Conservation (phyloP, 1,284 basidiomycete genomes). For the Tilletia indica region DNA sequence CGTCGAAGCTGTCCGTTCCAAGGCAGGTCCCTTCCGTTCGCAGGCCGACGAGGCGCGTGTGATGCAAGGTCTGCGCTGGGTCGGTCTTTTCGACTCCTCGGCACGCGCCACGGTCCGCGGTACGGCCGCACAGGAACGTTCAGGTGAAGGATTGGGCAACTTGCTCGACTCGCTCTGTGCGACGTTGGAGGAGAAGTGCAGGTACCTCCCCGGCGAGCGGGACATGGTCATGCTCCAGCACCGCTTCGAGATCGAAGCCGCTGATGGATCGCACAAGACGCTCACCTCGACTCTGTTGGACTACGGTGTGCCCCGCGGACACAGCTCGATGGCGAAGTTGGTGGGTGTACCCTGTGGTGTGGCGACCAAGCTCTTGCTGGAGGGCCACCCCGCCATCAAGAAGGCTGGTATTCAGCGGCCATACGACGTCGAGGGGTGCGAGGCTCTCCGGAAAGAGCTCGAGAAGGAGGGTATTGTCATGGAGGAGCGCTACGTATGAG, state of each 20-base stretch:
- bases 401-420: slow-evolving; percentile 68
- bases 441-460: slow-evolving; percentile 52
- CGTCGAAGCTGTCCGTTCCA: slow-evolving; percentile 39
- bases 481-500: slow-evolving; percentile 51
- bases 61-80: slow-evolving; percentile 69
- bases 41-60: slow-evolving; percentile 42
- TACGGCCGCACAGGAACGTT: slow-evolving; percentile 61
- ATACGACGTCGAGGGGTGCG: slow-evolving; percentile 70
- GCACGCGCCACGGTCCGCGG: slow-evolving; percentile 58
- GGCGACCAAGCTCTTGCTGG: slow-evolving; percentile 70
- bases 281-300: slow-evolving; percentile 88
- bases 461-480: slow-evolving; percentile 54
- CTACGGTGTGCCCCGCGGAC: slow-evolving; percentile 75
- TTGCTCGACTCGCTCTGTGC: slow-evolving; percentile 92
- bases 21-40: slow-evolving; percentile 36
- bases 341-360: slow-evolving; percentile 94
- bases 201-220: slow-evolving; percentile 83
- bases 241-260: slow-evolving; percentile 61
- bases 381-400: slow-evolving; percentile 65
- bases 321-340: slow-evolving; percentile 90
- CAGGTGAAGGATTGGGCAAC: slow-evolving; percentile 69
- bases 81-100: slow-evolving; percentile 76
- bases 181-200: slow-evolving; percentile 84
- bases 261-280: slow-evolving; percentile 69
- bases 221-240: slow-evolving; percentile 98